Base-by-base conservation (phyloP, 2,329 filamentous ascomycete species). In the Plenodomus biglobosus region DNA sequence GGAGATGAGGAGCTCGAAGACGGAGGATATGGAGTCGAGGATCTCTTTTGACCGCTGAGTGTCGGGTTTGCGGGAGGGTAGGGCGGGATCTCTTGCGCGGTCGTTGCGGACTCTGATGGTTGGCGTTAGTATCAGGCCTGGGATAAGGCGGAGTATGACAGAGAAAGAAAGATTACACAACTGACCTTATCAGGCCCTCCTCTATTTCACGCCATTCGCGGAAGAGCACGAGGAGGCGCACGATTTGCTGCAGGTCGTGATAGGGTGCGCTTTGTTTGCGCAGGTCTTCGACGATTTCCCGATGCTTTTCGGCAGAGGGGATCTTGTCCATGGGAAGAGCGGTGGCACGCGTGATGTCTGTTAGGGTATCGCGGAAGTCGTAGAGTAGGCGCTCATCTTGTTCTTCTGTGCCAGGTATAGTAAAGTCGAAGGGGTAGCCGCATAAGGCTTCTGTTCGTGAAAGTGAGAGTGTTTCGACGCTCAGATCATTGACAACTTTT, bases 401-500 rank as follows among this genome's bases (percentile, higher is more conserved):
- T 8, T 57, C 53, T 39, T 68, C 65, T 50, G 62, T 48, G 15
- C 59, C 62, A 2, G 56, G 48, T 7, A 48, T 52, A 8, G 54
- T 69, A 48, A 71, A 61, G 48, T 71, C 65, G 40, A 71, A 69
- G 6, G 63, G 55, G 44, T 70, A 73, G 61, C 46, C 75, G 70
- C 38, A 80, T 36, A 52, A 74, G 49, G 49, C 71, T 59, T 56
- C 65, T 2, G 76, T 75, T 50, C 76, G 75, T 8, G 66, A 62
- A 11, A 66, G 57, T 8, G 74, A 73, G 24, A 74, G 72, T n/a
- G 73, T 70, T 8, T 78, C 73, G 48, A 81, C 74, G 2, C 75
- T 73, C 50, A 84, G 75, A 41, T 78, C 76, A 24, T 72, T 68
- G 22, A 78, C 73, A 35, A 87, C 73, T 53, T 76, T 75, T 40